Evolutionary conservation across 2,329 filamentous ascomycete species (phyloP).

Genomic region (Dothiorella sarmentorum): DNA sequence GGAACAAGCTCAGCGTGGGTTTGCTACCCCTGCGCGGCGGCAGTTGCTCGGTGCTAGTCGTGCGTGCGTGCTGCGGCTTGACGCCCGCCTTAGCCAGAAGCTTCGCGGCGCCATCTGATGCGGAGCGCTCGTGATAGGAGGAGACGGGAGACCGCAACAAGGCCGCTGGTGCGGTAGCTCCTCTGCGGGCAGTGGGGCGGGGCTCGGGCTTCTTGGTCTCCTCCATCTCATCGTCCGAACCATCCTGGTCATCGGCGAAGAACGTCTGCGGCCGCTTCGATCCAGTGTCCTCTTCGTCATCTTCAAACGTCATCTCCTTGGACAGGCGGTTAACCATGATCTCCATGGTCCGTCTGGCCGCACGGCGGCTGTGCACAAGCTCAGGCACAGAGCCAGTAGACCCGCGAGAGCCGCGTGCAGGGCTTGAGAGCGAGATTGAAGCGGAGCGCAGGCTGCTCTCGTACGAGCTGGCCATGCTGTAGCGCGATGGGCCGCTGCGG

Average conservation of each 20-base stretch:
- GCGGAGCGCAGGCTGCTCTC: slow-evolving; percentile 53
- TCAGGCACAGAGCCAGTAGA: slow-evolving; percentile 39
- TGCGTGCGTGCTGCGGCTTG: slow-evolving; percentile 9
- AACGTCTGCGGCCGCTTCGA: slow-evolving; percentile 5
- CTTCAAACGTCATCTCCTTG: slow-evolving; percentile 28
- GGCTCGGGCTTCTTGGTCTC: slow-evolving; percentile 13
- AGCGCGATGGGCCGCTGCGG: slow-evolving; percentile 49
- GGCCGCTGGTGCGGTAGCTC: background rate
- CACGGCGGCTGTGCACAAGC: slow-evolving; percentile 35
- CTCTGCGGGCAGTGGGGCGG: background rate
- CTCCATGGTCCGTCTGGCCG: slow-evolving; percentile 32
- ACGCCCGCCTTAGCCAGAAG: slow-evolving; percentile 22
- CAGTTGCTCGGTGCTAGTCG: background rate
- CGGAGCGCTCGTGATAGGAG: slow-evolving; percentile 31
- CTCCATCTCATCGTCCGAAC: slow-evolving; percentile 20
- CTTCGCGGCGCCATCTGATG: slow-evolving; percentile 34
- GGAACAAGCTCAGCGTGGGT: slow-evolving; percentile 33
- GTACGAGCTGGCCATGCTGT: slow-evolving; percentile 54
- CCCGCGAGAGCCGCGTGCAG: slow-evolving; percentile 35
- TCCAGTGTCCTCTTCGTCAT: slow-evolving; percentile 23
- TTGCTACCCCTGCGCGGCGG: slow-evolving; percentile 7
- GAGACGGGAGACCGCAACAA: slow-evolving; percentile 12
- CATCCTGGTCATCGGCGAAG: slow-evolving; percentile 27
- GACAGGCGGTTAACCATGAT: slow-evolving; percentile 31
- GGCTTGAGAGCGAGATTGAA: slow-evolving; percentile 33